These are phyloP conservation scores for Ogataea methanolica DNA, from an alignment of 805 yeast genomes.

Conservation along the genomic window DNA sequence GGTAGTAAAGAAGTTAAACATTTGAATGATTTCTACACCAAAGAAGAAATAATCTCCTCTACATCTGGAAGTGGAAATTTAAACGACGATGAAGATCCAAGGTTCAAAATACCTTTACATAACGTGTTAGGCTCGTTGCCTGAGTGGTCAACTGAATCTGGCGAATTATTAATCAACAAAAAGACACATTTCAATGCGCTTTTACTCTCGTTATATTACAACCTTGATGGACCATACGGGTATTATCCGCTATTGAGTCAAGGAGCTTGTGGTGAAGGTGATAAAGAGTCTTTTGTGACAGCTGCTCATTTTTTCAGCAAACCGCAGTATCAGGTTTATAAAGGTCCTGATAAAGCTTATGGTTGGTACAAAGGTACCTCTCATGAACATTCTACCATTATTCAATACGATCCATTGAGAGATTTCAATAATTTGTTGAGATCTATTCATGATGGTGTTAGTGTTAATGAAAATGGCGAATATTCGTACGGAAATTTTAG, in stretches of 20 bases:
- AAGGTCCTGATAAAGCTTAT: slow-evolving; percentile 21
- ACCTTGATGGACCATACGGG: slow-evolving; percentile 54
- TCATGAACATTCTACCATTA: slow-evolving; percentile 15
- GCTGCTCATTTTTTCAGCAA: slow-evolving; percentile 48
- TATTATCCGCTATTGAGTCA: slow-evolving; percentile 58
- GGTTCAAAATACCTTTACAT: slow-evolving; percentile 40
- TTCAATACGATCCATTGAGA: slow-evolving; percentile 27
- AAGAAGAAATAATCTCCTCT: slow-evolving; percentile 23
- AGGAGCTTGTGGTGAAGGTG: slow-evolving; percentile 69
- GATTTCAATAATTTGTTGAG: slow-evolving; percentile 19
- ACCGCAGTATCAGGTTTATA: slow-evolving; percentile 45
- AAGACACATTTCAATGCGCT: slow-evolving; percentile 51
- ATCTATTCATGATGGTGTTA: neutral
- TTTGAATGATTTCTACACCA: slow-evolving; percentile 24
- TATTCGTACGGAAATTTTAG: slow-evolving; percentile 5
- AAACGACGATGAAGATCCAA: slow-evolving; percentile 24
- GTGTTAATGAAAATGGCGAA: slow-evolving; percentile 1
- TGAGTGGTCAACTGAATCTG: slow-evolving; percentile 63
- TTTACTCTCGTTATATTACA: slow-evolving; percentile 59
- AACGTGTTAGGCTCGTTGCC: slow-evolving; percentile 63
- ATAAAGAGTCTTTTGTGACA: slow-evolving; percentile 67
- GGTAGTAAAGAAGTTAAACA: slow-evolving; percentile 24
- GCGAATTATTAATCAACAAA: slow-evolving; percentile 57
- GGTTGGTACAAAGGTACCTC: slow-evolving; percentile 16
- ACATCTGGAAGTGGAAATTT: slow-evolving; percentile 28